A percentile compares a stretch with the other conserved stretches of the same genome.
phyloP scores from a whole-genome alignment of 202 grass and related monocot genomes.

The Zoysia matrella region DNA sequence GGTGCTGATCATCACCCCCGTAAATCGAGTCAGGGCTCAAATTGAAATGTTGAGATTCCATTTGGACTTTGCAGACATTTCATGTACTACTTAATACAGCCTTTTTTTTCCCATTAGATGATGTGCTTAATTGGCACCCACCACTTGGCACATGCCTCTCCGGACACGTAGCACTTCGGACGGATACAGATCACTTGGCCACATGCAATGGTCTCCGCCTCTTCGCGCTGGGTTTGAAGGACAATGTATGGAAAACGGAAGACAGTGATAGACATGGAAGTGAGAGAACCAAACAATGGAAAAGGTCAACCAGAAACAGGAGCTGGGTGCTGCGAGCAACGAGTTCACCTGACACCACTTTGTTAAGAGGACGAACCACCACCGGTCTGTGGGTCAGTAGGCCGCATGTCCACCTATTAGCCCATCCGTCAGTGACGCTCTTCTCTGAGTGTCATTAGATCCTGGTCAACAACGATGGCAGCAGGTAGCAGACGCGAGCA shows the following conservation, averaged over 20 bases:
- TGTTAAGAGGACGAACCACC: too few species aligned
- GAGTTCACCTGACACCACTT: too few species aligned
- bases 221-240: background rate
- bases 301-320: slow-evolving; percentile 51
- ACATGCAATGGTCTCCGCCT: background rate
- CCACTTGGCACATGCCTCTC: background rate
- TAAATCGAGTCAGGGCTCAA: too few species aligned
- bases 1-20: too few species aligned
- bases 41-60: background rate
- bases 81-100: background rate
- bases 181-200: background rate
- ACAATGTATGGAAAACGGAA: too few species aligned
- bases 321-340: too few species aligned
- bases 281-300: background rate
- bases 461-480: too few species aligned
- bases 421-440: too few species aligned
- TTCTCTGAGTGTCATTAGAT: too few species aligned
- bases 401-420: too few species aligned
- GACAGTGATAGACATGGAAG: background rate
- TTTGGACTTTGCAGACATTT: background rate
- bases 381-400: too few species aligned
- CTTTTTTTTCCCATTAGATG: background rate
- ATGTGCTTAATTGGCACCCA: background rate
- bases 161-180: slow-evolving; percentile 21
- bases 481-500: too few species aligned